phyloP scores from a whole-genome alignment of 805 yeast species.

The Hanseniaspora taiwanica region DNA sequence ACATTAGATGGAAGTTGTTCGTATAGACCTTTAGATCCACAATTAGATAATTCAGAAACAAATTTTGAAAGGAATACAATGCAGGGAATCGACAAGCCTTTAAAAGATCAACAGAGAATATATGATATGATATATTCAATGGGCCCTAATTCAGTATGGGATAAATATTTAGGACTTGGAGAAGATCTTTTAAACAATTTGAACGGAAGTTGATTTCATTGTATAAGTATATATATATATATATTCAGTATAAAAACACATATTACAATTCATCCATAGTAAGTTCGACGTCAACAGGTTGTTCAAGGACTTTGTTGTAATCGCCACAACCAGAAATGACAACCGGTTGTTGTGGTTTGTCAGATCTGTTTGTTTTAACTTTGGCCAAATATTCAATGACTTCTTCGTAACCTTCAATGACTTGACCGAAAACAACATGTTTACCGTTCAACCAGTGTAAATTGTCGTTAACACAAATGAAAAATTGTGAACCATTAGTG shows the following conservation, averaged over 20 bases:
- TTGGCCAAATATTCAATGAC: slow-evolving; percentile 62
- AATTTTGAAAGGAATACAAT: slow-evolving; percentile 4
- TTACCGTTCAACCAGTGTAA: slow-evolving; percentile 88
- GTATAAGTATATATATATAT: background rate
- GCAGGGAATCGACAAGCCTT: slow-evolving; percentile 6
- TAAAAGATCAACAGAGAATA: slow-evolving; percentile 40
- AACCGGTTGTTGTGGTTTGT: slow-evolving; percentile 38
- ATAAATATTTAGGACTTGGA: slow-evolving; percentile 37
- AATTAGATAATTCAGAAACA: background rate
- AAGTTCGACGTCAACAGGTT: background rate
- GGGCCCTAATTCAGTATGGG: slow-evolving; percentile 58
- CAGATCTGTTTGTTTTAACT: slow-evolving; percentile 56
- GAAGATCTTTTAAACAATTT: slow-evolving; percentile 14
- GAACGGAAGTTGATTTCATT: background rate
- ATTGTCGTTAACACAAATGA: slow-evolving; percentile 74
- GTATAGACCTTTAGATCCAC: background rate
- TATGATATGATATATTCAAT: slow-evolving; percentile 51
- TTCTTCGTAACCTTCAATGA: slow-evolving; percentile 66
- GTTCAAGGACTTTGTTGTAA: background rate
- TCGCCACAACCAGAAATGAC: slow-evolving; percentile 5
- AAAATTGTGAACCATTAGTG: slow-evolving; percentile 90
- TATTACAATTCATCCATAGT: slow-evolving; percentile 6
- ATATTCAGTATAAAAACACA: background rate
- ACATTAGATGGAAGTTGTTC: background rate
- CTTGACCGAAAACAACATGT: slow-evolving; percentile 96